Base-by-base conservation (phyloP, 331 rosid genomes). In the Phaseolus coccineus region DNA sequence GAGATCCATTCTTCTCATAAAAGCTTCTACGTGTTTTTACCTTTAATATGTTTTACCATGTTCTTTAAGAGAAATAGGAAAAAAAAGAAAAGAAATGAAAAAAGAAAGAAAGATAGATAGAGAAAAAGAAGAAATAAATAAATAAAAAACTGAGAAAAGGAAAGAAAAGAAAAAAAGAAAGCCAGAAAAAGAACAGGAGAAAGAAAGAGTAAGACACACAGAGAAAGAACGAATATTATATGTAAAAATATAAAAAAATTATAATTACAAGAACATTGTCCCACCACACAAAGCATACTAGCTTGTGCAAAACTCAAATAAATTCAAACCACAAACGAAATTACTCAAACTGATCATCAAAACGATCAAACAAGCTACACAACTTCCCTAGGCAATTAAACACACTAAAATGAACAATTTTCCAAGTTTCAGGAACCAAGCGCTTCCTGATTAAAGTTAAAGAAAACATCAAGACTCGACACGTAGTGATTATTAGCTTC, bases 341-440 rank as follows among this genome's bases (percentile, higher is more conserved):
- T 52, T 8, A 28, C 31, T 28, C 31, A 25, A 65, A 77, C 48
- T 44, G 24, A 53, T 40, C 14, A 53, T 14, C 73, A 52, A 61
- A 55, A 64, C 22, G 44, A 72, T 28, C 68, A 64, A 72, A 80
- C 47, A 27, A 53, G 24, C 42, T 19, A 40, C 13, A 39, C 19
- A 51, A 12, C 51, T 27, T 73, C 28, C 84, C 22, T 19, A 2
- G 31, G 31, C 31, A 28, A 79, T 5, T 19, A 13, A 79, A 33
- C 75, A n/a, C 42, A 8, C 25, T 10, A 19, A 19, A 19, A 19
- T 19, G 22, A 19, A 19, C 22, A 19, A 19, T 19, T 19, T 19
- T 19, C 22, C 4, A 19, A 63, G 16, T 9, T 52, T 16, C 15
- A 65, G 8, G 31, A 47, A 80, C 44, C 48, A 72, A 67, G 24